Conservation (phyloP, 108 stramenopile genomes). For the Nitzschia sp. region DNA sequence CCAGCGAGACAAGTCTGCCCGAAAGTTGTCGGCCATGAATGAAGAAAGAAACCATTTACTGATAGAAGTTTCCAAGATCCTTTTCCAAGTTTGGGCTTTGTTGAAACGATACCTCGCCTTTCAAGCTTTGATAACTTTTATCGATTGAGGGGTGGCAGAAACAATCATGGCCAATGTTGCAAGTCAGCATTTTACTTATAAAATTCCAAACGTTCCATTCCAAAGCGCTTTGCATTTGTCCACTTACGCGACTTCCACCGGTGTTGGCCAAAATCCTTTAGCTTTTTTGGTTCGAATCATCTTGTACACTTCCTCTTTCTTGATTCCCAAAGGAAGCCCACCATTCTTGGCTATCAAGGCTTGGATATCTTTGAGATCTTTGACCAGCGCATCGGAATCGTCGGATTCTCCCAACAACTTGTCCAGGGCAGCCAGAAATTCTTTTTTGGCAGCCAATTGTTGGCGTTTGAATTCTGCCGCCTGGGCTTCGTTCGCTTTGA, state of each 20-base stretch:
- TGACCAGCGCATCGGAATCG: slow-evolving; percentile 52
- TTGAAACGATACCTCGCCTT: slow-evolving; percentile 67
- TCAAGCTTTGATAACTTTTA: slow-evolving; percentile 74
- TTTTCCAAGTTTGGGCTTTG: slow-evolving; percentile 83
- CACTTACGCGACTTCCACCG: slow-evolving; percentile 76
- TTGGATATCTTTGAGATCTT: slow-evolving; percentile 60
- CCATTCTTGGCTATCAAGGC: slow-evolving; percentile 49
- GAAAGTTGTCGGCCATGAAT: no score
- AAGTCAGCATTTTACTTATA: no score
- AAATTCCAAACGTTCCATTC: no score
- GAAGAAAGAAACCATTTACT: slow-evolving; percentile 14
- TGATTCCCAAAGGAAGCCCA: slow-evolving; percentile 83
- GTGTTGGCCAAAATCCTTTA: slow-evolving; percentile 79
- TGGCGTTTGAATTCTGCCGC: slow-evolving; percentile 74
- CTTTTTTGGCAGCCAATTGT: slow-evolving; percentile 61
- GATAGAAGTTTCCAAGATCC: slow-evolving; percentile 62
- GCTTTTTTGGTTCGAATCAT: slow-evolving; percentile 78
- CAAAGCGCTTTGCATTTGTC: no score
- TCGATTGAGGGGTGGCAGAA: no score
- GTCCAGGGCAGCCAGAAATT: slow-evolving; percentile 61
- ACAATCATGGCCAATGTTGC: no score
- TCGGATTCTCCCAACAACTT: slow-evolving; percentile 52
- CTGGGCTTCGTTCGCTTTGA: slow-evolving; percentile 82
- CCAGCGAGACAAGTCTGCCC: no score
- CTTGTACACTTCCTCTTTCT: slow-evolving; percentile 83